Percentiles rank a stretch among this genome's conserved stretches.
Evolutionary conservation across 2,329 filamentous ascomycete species (phyloP).

Genomic region (Diplocarpon mali): DNA sequence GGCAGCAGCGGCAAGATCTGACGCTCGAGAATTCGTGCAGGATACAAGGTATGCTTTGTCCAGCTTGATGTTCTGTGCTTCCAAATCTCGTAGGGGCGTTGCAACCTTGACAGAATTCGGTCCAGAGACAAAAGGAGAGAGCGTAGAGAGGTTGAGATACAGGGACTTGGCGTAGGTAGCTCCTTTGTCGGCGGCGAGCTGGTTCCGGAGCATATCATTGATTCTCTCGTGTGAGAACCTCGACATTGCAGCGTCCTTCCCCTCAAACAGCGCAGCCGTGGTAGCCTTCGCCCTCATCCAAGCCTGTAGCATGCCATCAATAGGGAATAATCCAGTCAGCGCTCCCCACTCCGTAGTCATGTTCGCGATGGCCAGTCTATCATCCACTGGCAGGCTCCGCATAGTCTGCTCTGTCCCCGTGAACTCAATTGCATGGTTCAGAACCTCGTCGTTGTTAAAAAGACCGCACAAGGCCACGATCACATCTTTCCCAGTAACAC

Average conservation of each 20-base stretch:
- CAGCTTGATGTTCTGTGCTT: slow-evolving; percentile 61
- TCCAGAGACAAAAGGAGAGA: slow-evolving; percentile 75
- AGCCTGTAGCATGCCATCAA: slow-evolving; percentile 57
- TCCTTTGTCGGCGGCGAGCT: slow-evolving; percentile 58
- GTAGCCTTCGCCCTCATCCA: slow-evolving; percentile 76
- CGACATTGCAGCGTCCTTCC: slow-evolving; percentile 32
- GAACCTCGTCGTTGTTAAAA: slow-evolving; percentile 77
- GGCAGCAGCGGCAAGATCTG: slow-evolving; percentile 73
- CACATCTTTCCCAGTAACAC: slow-evolving; percentile 87
- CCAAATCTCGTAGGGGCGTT: slow-evolving; percentile 65
- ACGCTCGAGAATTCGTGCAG: slow-evolving; percentile 78
- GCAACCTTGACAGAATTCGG: slow-evolving; percentile 87
- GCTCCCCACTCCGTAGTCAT: slow-evolving; percentile 81
- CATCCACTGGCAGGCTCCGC: slow-evolving; percentile 58
- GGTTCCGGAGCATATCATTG: slow-evolving; percentile 59
- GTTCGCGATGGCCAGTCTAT: slow-evolving; percentile 63
- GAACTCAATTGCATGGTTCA: slow-evolving; percentile 89
- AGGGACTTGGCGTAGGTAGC: slow-evolving; percentile 76
- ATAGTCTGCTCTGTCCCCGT: slow-evolving; percentile 70
- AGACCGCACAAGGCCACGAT: slow-evolving; percentile 81
- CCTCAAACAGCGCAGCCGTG: slow-evolving; percentile 48
- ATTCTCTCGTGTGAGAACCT: slow-evolving; percentile 64
- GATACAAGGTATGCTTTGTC: slow-evolving; percentile 81
- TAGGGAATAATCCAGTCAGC: slow-evolving; percentile 64
- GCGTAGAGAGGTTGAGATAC: slow-evolving; percentile 69